A percentile compares a stretch with the other conserved stretches of the same genome.
Evolutionary conservation across 352 stramenopile genomes (phyloP).

Genomic region (Globisporangium radiosum): DNA sequence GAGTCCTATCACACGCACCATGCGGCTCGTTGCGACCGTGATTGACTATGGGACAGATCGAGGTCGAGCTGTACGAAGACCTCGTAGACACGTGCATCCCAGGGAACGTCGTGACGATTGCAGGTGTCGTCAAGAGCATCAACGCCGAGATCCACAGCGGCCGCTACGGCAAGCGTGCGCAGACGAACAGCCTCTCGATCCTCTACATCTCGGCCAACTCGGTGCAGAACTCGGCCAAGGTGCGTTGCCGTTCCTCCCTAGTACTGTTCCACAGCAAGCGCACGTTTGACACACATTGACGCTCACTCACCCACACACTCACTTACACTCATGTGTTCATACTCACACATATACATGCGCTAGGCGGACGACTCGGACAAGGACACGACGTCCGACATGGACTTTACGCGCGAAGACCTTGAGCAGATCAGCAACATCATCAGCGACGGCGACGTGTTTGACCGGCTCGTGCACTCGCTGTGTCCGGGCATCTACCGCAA

Average conservation of each 20-base stretch:
- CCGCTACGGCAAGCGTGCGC: constrained; percentile 84
- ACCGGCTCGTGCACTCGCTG: constrained; percentile 92
- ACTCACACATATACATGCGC: background rate
- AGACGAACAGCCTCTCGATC: constrained; percentile 90
- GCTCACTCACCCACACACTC: too few relatives aligned
- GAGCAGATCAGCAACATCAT: constrained; percentile 89
- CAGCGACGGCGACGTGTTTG: constrained; percentile 87
- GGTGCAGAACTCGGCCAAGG: constrained; percentile 69
- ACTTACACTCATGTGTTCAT: too few relatives aligned
- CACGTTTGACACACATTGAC: too few relatives aligned
- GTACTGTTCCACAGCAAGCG: too few relatives aligned
- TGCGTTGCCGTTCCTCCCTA: constrained; percentile 8
- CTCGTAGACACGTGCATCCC: constrained; percentile 95
- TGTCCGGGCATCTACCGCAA: constrained; percentile 97
- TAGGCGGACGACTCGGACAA: constrained; percentile 28
- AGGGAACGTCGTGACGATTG: constrained; percentile 92
- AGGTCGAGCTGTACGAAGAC: constrained; percentile 87
- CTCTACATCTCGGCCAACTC: constrained; percentile 93
- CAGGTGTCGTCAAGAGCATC: constrained; percentile 92
- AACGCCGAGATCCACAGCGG: constrained; percentile 92
- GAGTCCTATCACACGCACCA: too few relatives aligned
- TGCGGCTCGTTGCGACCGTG: too few relatives aligned
- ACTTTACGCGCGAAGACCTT: constrained; percentile 90
- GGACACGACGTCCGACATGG: constrained; percentile 49
- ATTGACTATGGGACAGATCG: constrained; percentile 39